Percentiles rank a stretch among this genome's conserved stretches.
phyloP scores from a whole-genome alignment of 164 flowering plant genomes.

The Warburgia ugandensis region DNA sequence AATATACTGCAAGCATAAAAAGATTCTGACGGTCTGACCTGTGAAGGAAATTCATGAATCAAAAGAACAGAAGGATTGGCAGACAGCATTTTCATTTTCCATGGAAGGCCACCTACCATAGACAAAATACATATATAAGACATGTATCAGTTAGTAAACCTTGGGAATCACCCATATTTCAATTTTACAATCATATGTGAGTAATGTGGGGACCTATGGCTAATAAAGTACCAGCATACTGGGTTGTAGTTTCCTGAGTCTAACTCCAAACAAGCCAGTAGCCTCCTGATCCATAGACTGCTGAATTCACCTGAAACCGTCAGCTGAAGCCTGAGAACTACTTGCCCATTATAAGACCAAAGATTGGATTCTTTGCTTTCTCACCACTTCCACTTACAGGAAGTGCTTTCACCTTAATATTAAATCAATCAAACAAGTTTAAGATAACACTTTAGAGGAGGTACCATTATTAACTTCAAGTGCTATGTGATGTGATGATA shows the following conservation, averaged over 20 bases:
- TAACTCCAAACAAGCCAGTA: constrained; percentile 6
- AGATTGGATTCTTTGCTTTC: constrained; percentile 88
- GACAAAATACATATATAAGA: constrained; percentile 43
- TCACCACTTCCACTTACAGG: constrained; percentile 57
- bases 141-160: constrained; percentile 49
- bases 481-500: not conserved
- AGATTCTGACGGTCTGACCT: constrained; percentile 45
- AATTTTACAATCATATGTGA: constrained; percentile 19
- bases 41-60: constrained; percentile 93
- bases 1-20: too few relatives aligned
- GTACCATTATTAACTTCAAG: not conserved
- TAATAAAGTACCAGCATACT: constrained; percentile 7
- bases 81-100: constrained; percentile 71
- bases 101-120: constrained; percentile 92
- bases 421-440: not conserved
- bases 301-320: constrained; percentile 61
- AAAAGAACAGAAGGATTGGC: constrained; percentile 50
- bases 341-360: constrained; percentile 80
- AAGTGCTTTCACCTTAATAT: constrained; percentile 67
- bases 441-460: not conserved
- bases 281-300: constrained; percentile 8
- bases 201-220: constrained; percentile 18
- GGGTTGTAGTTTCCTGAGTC: constrained; percentile 10
- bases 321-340: constrained; percentile 63
- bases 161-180: constrained; percentile 40